These are phyloP conservation scores for Phytopythium cucurbitacearum DNA, from an alignment of 352 stramenopile species.

Conservation along the genomic window DNA sequence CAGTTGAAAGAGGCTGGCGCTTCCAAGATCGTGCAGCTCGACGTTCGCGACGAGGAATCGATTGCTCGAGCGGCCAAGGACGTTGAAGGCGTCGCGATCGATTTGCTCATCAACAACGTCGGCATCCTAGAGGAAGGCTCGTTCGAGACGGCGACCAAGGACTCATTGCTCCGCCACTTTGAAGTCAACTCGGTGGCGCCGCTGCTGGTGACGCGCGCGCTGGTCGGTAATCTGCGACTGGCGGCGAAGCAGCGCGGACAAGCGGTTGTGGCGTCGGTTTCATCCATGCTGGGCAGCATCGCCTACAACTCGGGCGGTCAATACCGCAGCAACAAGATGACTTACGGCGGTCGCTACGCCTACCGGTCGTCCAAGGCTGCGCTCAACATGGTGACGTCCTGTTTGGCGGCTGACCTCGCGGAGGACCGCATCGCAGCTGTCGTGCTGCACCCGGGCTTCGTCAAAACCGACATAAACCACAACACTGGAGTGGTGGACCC, in stretches of 20 bases:
- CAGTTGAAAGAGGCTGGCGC: conserved; percentile 28
- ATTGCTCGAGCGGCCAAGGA: conserved; percentile 26
- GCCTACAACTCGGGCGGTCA: conserved; percentile 14
- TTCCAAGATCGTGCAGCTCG: conserved; percentile 40
- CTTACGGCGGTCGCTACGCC: conserved; percentile 40
- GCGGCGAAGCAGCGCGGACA: conserved; percentile 16
- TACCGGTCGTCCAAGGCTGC: conserved; percentile 68
- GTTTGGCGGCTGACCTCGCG: conserved; percentile 38
- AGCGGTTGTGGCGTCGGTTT: conserved; percentile 31
- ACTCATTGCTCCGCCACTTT: conserved; percentile 46
- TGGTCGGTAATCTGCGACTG: conserved; percentile 37
- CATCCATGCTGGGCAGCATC: conserved; percentile 40
- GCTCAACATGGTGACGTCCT: conserved; percentile 58
- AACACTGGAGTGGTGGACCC: conserved; percentile 18
- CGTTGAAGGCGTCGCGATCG: conserved; percentile 36
- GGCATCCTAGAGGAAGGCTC: conserved; percentile 23
- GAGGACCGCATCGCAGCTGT: conserved; percentile 32
- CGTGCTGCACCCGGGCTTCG: conserved; percentile 45
- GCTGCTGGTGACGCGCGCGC: conserved; percentile 43
- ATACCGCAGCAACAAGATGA: conserved; percentile 9
- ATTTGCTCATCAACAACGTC: conserved; percentile 65
- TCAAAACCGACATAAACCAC: conserved; percentile 41
- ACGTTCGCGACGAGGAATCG: conserved; percentile 37
- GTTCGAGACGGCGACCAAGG: conserved; percentile 29
- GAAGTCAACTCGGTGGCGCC: conserved; percentile 55